Evolutionary conservation across 345 rosid species (phyloP), one percentile per base, ranked within the genome.

Genomic region (Reutealis trisperma): DNA sequence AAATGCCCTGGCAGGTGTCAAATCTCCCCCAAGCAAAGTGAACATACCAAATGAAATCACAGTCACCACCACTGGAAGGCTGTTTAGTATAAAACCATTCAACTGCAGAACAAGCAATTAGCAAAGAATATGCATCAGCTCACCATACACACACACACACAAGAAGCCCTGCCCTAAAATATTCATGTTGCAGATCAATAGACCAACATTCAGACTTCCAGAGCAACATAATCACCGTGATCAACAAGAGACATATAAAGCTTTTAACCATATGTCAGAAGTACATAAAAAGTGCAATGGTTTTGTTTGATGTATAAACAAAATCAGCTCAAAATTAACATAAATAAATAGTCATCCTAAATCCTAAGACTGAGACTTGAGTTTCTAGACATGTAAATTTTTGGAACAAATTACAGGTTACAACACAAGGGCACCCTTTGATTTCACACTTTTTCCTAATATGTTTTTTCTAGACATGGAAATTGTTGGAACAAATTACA

Each of bases 1-100:
- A 84, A 96, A 96, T 80, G 99, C 99, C 86, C 93, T 87, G 41
- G 99, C 91, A 81, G 99, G 99, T 83, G 99, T 96, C 83, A 96
- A 86, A 85, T 96, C 86, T 78, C 99, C 99, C 72, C 99, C 99
- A 79, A 96, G 98, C 84, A 96, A 81, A 71, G 99, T 90, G 88
- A 91, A 96, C 87, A 93, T 71, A 67, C 98, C 97, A 86, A 96
- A 96, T 70, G 99, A 93, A 75, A 86, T 79, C 78, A 92, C 98
- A 72, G 98, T 93, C 82, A 93, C 98, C 81, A 92, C 71, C 74
- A 96, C 99, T 24, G 99, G 98, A 78, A 90, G 82, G 88, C 97
- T 90, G 85, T 93, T 96, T 71, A 96, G 88, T 68, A 96, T 78
- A 81, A 96, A 96, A 82, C 86, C 71, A 79, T 96, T 96, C 44